Evolutionary conservation across 345 rosid genomes (phyloP).

Genomic region (Abelmoschus esculentus): DNA sequence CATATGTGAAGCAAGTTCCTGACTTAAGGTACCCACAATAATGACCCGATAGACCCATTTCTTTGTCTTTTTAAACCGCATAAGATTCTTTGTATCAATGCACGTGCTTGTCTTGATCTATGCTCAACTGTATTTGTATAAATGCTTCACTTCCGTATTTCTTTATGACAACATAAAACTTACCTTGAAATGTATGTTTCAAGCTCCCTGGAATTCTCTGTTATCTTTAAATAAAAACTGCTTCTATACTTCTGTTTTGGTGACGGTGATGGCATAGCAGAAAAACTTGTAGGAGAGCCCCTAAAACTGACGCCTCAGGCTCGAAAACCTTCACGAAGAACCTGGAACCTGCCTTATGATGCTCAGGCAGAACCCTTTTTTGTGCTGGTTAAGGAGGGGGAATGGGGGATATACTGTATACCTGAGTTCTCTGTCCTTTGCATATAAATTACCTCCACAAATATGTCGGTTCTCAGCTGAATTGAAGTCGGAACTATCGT

Average conservation of each 20-base stretch:
- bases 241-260: slow-evolving; percentile 72
- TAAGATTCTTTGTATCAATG: not conserved
- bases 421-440: slow-evolving; percentile 16
- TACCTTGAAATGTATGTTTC: slow-evolving; percentile 81
- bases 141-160: slow-evolving; percentile 62
- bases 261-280: slow-evolving; percentile 27
- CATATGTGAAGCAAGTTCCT: not conserved
- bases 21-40: not conserved
- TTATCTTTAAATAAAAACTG: slow-evolving; percentile 77
- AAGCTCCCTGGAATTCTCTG: slow-evolving; percentile 83
- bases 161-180: slow-evolving; percentile 62
- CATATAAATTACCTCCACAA: slow-evolving; percentile 47
- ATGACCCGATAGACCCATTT: not conserved
- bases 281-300: slow-evolving; percentile 31
- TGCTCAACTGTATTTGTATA: not conserved
- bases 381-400: too few relatives aligned
- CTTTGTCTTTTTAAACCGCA: not conserved
- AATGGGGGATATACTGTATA: slow-evolving; percentile 24
- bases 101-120: not conserved
- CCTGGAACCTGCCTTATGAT: too few relatives aligned
- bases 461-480: slow-evolving; percentile 58
- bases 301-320: too few relatives aligned
- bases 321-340: too few relatives aligned
- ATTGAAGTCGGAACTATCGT: slow-evolving; percentile 61
- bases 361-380: too few relatives aligned